Base-by-base conservation (phyloP, 768 basidiomycete genomes). In the Trametes cingulata region DNA sequence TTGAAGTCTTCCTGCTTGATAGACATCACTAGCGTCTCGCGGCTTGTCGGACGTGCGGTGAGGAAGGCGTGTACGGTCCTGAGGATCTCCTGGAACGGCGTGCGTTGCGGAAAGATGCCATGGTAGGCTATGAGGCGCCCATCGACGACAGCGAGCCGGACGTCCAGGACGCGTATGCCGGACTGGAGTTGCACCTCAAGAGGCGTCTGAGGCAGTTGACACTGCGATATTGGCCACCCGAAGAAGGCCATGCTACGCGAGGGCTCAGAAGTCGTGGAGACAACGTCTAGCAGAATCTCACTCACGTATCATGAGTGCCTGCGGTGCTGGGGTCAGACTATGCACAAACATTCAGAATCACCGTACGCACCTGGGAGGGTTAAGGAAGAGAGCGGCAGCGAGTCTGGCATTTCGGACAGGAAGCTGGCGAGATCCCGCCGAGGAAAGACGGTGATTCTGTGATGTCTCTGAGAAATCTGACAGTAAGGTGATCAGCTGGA, bases 211-310 rank as follows among this genome's bases (percentile, higher is more conserved):
- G 75, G 75, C 36, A 83, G 82, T 71, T 97, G 94, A 68, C 95
- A 98, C 70, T 96, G 93, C 0, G 91, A 90, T 37, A 95, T 75
- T 0, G 90, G 90, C 86, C 88, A 91, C 14, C 90, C 90, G 65
- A 93, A 88, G 62, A 92, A 85, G 9, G 92, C 87, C 85, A 93
- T 87, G 5, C 88, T 90, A 69, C 17, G 12, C 25, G 61, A 41
- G 64, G 56, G 64, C 60, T 15, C 58, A 59, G 61, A 13, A 39
- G 20, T 43, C 53, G 8, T 36, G 12, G 45, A 24, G 17, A 35
- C 35, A 22, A 14, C 9, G 17, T 17, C 22, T 27, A 19, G 22
- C 8, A 36, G 33, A 33, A 35, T 35, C 41, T 35, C 7, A 78
- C 82, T 58, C 72, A 85, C 86, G 86, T 85, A 68, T 90, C 86